Base-by-base conservation (phyloP, 2,329 filamentous ascomycete genomes). In the Ambrosiella cleistominuta region DNA sequence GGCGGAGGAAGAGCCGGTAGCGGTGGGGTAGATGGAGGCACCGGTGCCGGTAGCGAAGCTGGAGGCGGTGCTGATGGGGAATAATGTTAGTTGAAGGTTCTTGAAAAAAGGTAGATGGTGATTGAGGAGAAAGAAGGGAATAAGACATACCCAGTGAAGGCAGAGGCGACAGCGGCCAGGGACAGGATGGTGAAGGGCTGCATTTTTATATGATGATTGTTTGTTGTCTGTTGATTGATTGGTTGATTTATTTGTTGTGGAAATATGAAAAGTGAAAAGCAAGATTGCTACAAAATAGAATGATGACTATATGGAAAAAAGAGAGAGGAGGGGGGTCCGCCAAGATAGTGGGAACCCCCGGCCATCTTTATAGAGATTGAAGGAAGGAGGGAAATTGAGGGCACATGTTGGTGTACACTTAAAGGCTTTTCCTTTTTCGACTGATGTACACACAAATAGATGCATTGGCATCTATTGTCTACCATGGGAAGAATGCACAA, bases 171-270 rank as follows among this genome's bases (percentile, higher is more conserved):
- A 27, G 50, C 38, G 36, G 52, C 59, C 44, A 60, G 51, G 39
- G 59, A 60, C 55, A 60, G 38, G 12, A 60, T 12, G 36, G 44
- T 37, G 17, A 60, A 60, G 17, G 59, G 56, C 38, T 56, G 59
- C 59, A 60, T 60, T 2, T 57, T 55, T n/a, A 55, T 38, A 15
- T 42, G 52, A 15, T n/a, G 37, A 15, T 8, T 54, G 52, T 39
- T 17, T 15, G 37, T 13, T 3, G 52, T 42, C 19, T 7, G 35
- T 39, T 53, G 8, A n/a, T 53, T 53, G 11, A n/a, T 38, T 53
- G 36, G 27, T 53, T 38, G 11, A 5, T 53, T 53, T 11, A 36
- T 53, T 27, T 27, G 27, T 27, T 27, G 27, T 27, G 27, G 27
- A 27, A 27, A 27, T 4, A 3, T 27, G 27, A 27, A 27, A 27